Percentiles rank a stretch among this genome's conserved stretches.
These are phyloP conservation scores for Emiliania huxleyi DNA, from an alignment of 78 protist genomes.

Conservation along the genomic window DNA sequence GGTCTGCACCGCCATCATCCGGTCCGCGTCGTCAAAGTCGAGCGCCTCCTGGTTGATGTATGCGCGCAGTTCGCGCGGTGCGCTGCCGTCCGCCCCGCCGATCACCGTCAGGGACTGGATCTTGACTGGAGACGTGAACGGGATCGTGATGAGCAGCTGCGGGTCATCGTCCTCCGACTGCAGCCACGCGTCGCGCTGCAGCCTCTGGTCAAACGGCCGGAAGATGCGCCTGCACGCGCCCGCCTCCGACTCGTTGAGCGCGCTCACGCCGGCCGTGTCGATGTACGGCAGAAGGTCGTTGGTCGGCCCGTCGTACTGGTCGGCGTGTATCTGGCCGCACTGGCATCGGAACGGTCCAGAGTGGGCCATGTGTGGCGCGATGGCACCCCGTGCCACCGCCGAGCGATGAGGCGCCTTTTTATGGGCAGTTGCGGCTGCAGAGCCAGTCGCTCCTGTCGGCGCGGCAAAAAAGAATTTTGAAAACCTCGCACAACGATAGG, in stretches of 20 bases:
- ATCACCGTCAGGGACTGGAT: background rate
- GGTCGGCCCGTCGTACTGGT: background rate
- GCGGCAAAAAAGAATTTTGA: no score
- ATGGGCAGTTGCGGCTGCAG: no score
- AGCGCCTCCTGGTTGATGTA: background rate
- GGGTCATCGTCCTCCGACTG: background rate
- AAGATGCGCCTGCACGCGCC: background rate
- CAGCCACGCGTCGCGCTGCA: background rate
- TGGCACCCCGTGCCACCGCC: no score
- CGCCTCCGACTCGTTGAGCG: background rate
- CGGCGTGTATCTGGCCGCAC: conserved; percentile 9
- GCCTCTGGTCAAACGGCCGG: background rate
- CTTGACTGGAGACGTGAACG: background rate
- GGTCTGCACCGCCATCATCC: background rate
- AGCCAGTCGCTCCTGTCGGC: no score
- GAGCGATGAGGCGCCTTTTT: no score
- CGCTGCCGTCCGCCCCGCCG: background rate
- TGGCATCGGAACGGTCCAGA: background rate
- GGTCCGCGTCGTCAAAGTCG: background rate
- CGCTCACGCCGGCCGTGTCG: background rate
- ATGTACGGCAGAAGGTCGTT: background rate
- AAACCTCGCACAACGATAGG: no score
- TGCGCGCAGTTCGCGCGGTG: background rate
- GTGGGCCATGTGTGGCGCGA: conserved; percentile 15
- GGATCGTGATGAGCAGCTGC: background rate